Base-by-base conservation (phyloP, 768 basidiomycete genomes). In the Solioccasus polychromus region DNA sequence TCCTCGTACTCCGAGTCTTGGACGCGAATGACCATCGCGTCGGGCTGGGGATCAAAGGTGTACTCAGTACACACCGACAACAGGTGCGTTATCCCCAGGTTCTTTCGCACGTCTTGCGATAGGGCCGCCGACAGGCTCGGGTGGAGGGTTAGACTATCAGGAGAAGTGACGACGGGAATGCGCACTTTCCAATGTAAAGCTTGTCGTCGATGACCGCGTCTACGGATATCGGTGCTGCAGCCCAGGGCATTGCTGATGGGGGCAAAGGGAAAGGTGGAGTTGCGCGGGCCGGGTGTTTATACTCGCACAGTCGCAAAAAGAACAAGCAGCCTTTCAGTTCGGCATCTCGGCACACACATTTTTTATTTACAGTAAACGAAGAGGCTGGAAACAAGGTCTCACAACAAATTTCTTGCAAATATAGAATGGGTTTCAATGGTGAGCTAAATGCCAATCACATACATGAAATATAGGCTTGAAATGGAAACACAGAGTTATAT, bases 61-160 rank as follows among this genome's bases (percentile, higher is more conserved):
- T 70, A 71, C n/a, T 82, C 78, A 0, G 71, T 72, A 51, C 81
- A 83, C 37, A 81, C 78, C 4, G 81, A 80, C 15, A 83, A 47
- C 28, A 77, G 51, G 51, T 82, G 80, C 0, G 81, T 78, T 45
- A 77, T 77, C 18, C 73, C 71, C n/a, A 69, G n/a, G 19, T 54
- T 61, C 40, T 50, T 43, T 30, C 55, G 60, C 20, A 58, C 35
- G 37, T 65, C 63, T 3, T 52, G 59, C 31, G 68, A 67, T 39
- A 69, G 57, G 25, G 68, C 68, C 0, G 68, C 54, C 2, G 66
- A 55, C 22, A 69, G 55, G 45, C 68, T 70, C n/a, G 42, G 15
- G 19, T 2, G 5, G 17, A 14, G 28, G 24, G 32, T 37, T 20
- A 50, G 54, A 36, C 18, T 29, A 28, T 20, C 1, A 10, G 24